Conservation (phyloP, 306 rosid species). For the Sechiopsis laciniata region DNA sequence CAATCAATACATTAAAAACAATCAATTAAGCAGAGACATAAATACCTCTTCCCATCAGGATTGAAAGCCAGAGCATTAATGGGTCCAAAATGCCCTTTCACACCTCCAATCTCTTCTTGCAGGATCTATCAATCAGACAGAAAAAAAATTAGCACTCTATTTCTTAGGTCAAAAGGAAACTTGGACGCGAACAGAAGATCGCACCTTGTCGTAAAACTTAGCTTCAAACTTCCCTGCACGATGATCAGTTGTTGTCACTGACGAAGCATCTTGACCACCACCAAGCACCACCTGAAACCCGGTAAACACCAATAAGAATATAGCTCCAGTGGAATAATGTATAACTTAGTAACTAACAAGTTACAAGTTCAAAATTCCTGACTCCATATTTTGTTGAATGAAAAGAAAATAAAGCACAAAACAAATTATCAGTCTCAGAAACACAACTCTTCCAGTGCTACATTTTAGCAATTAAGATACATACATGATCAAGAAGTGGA, state of each 20-base stretch:
- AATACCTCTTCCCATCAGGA: constrained; percentile 88
- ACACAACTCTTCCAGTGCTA: background rate
- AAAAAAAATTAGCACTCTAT: background rate
- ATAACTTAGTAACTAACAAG: no score
- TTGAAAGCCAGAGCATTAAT: constrained; percentile 92
- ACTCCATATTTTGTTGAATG: no score
- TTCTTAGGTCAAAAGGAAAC: background rate
- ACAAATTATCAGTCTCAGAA: constrained; percentile 12
- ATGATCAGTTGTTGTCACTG: constrained; percentile 91
- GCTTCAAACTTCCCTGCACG: constrained; percentile 92
- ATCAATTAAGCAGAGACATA: background rate
- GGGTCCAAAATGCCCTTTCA: constrained; percentile 97
- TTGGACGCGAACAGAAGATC: background rate
- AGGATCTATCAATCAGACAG: constrained; percentile 48
- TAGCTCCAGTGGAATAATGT: no score
- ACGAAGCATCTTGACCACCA: constrained; percentile 96
- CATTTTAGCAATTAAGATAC: constrained; percentile 23
- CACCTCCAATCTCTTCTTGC: constrained; percentile 97
- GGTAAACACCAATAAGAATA: background rate
- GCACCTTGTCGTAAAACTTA: constrained; percentile 80
- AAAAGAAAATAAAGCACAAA: background rate
- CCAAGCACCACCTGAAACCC: constrained; percentile 74
- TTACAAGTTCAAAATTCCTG: no score
- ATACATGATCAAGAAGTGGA: constrained; percentile 87
- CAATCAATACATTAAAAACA: background rate